phyloP scores from a whole-genome alignment of 768 basidiomycete genomes.

The Psilocybe sp. region DNA sequence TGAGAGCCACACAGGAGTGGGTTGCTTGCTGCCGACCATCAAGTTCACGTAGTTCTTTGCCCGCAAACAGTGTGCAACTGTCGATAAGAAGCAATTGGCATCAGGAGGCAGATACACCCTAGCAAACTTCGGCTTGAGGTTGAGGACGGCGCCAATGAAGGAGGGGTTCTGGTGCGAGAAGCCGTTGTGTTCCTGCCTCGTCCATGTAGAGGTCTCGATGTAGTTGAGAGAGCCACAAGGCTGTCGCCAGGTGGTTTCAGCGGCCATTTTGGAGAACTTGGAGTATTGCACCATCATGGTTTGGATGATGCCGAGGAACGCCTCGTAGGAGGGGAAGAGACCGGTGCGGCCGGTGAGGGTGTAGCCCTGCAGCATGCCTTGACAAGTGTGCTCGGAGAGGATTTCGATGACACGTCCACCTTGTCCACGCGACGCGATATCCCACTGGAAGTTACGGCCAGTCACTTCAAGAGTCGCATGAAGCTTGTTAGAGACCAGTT shows the following conservation, averaged over 20 bases:
- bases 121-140: slow-evolving; percentile 66
- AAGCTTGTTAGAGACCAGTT: slow-evolving; percentile 84
- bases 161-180: slow-evolving; percentile 87
- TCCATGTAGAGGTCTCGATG: slow-evolving; percentile 85
- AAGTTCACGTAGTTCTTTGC: slow-evolving; percentile 86
- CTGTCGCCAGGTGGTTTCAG: slow-evolving; percentile 72
- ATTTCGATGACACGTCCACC: slow-evolving; percentile 89
- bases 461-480: slow-evolving; percentile 72
- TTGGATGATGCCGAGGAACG: slow-evolving; percentile 85
- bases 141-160: slow-evolving; percentile 84
- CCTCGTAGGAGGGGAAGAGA: slow-evolving; percentile 88
- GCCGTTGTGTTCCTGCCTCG: slow-evolving; percentile 85
- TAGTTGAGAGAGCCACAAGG: slow-evolving; percentile 76
- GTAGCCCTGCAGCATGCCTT: slow-evolving; percentile 91
- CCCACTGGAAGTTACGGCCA: slow-evolving; percentile 85
- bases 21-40: slow-evolving; percentile 88
- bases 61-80: slow-evolving; percentile 78
- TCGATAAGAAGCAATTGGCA: slow-evolving; percentile 82
- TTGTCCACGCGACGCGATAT: slow-evolving; percentile 56
- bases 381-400: slow-evolving; percentile 84
- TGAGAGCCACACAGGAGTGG: slow-evolving; percentile 74
- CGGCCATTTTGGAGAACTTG: slow-evolving; percentile 84
- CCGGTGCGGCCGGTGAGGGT: slow-evolving; percentile 85
- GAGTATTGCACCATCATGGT: slow-evolving; percentile 90
- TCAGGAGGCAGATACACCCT: slow-evolving; percentile 90